Conservation (phyloP, 2,329 filamentous ascomycete genomes). For the Incumbomyces lentus region DNA sequence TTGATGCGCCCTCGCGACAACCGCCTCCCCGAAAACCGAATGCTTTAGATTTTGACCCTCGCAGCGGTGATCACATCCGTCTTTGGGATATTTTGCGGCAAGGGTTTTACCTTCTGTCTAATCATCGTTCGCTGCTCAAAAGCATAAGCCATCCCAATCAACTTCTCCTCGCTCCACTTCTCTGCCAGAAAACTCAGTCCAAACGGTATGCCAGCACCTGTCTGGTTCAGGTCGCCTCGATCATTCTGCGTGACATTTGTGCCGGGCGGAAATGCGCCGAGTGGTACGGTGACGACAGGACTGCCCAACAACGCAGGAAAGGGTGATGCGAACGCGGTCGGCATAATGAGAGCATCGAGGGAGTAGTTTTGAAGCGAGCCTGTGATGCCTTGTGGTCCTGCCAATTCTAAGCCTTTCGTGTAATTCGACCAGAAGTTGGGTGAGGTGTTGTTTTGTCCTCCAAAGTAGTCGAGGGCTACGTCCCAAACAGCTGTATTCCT, state of each 20-base stretch:
- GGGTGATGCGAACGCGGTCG: constrained; percentile 39
- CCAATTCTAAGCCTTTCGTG: constrained; percentile 43
- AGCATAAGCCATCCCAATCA: constrained; percentile 58
- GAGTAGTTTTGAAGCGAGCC: constrained; percentile 48
- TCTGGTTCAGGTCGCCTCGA: constrained; percentile 42
- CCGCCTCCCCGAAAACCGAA: neutral
- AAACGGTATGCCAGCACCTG: constrained; percentile 48
- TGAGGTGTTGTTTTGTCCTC: constrained; percentile 48
- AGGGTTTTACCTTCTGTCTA: constrained; percentile 12
- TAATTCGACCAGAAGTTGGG: constrained; percentile 49
- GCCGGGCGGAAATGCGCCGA: constrained; percentile 46
- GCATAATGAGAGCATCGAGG: constrained; percentile 53
- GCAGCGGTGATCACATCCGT: constrained; percentile 14
- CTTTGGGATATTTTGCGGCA: constrained; percentile 10
- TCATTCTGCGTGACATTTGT: constrained; percentile 37
- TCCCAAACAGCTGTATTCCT: constrained; percentile 52
- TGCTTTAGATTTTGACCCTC: neutral
- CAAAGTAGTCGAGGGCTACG: constrained; percentile 33
- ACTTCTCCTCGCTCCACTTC: constrained; percentile 49
- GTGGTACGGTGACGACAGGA: constrained; percentile 53
- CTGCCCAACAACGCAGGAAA: constrained; percentile 48
- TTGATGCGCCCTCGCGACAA: neutral
- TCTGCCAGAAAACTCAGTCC: constrained; percentile 54
- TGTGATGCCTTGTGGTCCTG: constrained; percentile 49
- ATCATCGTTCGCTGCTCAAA: constrained; percentile 52